phyloP scores from a whole-genome alignment of 495 filamentous ascomycete species.

The Staphylotrichum tortipilum region DNA sequence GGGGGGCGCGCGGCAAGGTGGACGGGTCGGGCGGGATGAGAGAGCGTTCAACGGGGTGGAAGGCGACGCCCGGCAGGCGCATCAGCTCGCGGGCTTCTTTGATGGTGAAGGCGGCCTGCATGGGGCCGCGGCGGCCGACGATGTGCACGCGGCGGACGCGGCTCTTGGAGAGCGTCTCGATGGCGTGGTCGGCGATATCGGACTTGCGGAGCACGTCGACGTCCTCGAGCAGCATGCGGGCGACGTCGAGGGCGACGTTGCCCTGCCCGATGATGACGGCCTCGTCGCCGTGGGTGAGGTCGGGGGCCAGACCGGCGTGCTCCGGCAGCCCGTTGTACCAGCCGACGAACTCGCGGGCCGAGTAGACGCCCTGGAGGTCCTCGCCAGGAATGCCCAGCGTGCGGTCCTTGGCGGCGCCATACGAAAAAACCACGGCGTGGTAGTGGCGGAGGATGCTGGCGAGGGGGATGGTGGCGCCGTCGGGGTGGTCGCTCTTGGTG shows the following conservation, averaged over 20 bases:
- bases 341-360: slow-evolving; percentile 88
- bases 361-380: slow-evolving; percentile 63
- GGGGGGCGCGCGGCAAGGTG: slow-evolving; percentile 60
- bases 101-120: slow-evolving; percentile 92
- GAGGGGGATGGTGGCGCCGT: slow-evolving; percentile 55
- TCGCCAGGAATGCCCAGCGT: slow-evolving; percentile 77
- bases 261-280: slow-evolving; percentile 90
- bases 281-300: slow-evolving; percentile 68
- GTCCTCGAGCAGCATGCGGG: slow-evolving; percentile 70
- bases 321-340: slow-evolving; percentile 98
- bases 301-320: slow-evolving; percentile 64
- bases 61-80: slow-evolving; percentile 62
- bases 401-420: slow-evolving; percentile 79
- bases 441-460: slow-evolving; percentile 68
- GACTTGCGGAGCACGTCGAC: slow-evolving; percentile 66
- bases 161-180: slow-evolving; percentile 65
- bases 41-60: slow-evolving; percentile 56
- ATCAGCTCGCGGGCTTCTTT: slow-evolving; percentile 86
- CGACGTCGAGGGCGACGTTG: slow-evolving; percentile 92
- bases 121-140: slow-evolving; percentile 75
- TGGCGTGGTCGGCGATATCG: slow-evolving; percentile 77
- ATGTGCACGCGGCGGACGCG: slow-evolving; percentile 71
- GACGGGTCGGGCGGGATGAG: slow-evolving; percentile 56
- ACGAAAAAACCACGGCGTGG: slow-evolving; percentile 85
- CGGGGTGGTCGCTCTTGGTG: slow-evolving; percentile 33